phyloP scores from a whole-genome alignment of 2,329 filamentous ascomycete genomes.

The Clarireedia paspali region DNA sequence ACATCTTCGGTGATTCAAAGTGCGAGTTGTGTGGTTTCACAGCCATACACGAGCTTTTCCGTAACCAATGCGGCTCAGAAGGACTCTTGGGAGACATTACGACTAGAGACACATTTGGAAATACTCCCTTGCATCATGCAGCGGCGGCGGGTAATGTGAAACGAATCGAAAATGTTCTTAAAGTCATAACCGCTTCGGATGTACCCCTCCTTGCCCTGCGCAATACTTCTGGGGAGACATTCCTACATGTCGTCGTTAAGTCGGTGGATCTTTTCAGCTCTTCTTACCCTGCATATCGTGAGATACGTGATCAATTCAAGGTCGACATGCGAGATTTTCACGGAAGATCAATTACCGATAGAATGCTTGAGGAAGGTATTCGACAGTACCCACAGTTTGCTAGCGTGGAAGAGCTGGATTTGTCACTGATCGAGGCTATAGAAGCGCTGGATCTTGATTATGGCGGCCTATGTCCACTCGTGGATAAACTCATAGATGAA shows the following conservation, averaged over 20 bases:
- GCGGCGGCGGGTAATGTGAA: background rate
- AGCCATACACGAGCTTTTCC: background rate
- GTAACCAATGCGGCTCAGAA: background rate
- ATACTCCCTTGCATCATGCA: background rate
- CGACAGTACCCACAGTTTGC: background rate
- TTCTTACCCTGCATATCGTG: background rate
- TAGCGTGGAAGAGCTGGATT: background rate
- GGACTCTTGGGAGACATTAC: background rate
- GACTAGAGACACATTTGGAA: background rate
- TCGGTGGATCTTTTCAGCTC: background rate
- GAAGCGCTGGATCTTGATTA: background rate
- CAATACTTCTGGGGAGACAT: background rate
- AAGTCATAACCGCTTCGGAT: background rate
- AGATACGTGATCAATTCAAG: background rate
- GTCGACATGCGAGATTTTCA: background rate
- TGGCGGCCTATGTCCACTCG: background rate
- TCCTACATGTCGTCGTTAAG: background rate
- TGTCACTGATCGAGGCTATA: too few relatives aligned
- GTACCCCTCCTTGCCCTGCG: background rate
- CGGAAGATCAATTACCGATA: background rate
- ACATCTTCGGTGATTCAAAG: too few relatives aligned
- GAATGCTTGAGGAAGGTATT: background rate
- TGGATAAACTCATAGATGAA: background rate
- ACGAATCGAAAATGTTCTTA: background rate
- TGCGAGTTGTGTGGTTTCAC: background rate